Evolutionary conservation across 768 basidiomycete species (phyloP).

Genomic region (Phlebiopsis gigantea): DNA sequence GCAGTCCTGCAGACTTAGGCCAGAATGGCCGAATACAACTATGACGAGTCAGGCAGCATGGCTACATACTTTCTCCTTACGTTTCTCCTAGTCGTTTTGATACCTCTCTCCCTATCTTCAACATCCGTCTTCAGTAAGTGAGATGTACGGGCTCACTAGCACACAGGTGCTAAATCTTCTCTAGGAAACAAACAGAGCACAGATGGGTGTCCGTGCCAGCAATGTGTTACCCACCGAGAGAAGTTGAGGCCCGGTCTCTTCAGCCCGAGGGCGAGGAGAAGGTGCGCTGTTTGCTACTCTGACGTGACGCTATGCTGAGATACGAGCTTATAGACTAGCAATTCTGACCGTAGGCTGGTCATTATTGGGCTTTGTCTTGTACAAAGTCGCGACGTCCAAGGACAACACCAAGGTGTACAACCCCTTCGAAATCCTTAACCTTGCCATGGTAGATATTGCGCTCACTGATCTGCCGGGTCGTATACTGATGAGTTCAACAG

Average conservation of each 20-base stretch:
- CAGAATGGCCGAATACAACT: conserved; percentile 75
- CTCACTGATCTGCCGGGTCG: not conserved
- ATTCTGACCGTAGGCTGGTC: conserved; percentile 72
- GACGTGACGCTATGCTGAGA: not conserved
- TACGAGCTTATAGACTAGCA: conserved; percentile 47
- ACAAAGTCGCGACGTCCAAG: conserved; percentile 53
- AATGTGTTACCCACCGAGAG: conserved; percentile 52
- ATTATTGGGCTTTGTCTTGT: conserved; percentile 60
- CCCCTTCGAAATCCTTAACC: conserved; percentile 90
- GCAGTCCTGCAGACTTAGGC: conserved; percentile 7
- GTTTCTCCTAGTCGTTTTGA: conserved; percentile 76
- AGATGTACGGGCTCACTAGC: not conserved
- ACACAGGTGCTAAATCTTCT: conserved; percentile 8
- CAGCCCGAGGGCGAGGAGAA: conserved; percentile 42
- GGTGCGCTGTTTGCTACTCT: conserved; percentile 32
- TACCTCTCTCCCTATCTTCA: conserved; percentile 66
- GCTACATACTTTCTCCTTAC: conserved; percentile 89
- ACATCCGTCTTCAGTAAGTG: conserved; percentile 44
- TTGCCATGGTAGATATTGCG: conserved; percentile 48
- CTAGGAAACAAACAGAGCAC: conserved; percentile 17
- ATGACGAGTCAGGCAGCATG: conserved; percentile 84
- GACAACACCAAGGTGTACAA: conserved; percentile 75
- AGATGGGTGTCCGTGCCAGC: conserved; percentile 53
- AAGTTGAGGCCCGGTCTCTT: conserved; percentile 45
- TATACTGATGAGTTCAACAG: conserved; percentile 30